Conservation (phyloP, 1,139 yeast species). For the Diutina ranongensis region DNA sequence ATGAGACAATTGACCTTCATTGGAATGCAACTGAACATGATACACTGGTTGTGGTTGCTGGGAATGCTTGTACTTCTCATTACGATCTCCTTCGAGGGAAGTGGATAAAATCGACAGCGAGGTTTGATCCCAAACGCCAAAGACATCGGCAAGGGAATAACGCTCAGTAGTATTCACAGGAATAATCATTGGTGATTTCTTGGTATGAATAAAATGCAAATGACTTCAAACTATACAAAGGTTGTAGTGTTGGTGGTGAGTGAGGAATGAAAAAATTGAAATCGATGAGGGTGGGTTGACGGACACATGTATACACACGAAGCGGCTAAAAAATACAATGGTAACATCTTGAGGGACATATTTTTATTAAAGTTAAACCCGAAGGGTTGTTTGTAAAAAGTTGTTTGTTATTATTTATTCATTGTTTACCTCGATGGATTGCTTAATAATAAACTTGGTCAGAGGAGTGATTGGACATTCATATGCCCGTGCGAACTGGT, state of each 20-base stretch:
- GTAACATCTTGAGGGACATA: no score
- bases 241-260: neutral
- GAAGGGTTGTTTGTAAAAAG: no score
- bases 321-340: neutral
- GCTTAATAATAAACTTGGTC: no score
- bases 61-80: slow-evolving; percentile 1
- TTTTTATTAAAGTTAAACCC: no score
- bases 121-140: slow-evolving; percentile 2
- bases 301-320: neutral
- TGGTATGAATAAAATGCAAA: neutral
- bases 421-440: no score
- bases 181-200: neutral
- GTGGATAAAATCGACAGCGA: neutral
- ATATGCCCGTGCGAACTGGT: no score
- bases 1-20: neutral
- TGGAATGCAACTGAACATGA: neutral
- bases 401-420: no score
- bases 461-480: no score
- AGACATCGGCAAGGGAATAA: slow-evolving; percentile 5
- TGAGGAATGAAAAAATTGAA: neutral
- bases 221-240: neutral
- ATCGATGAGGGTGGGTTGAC: slow-evolving; percentile 3
- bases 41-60: neutral
- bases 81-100: neutral
- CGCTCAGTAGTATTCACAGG: slow-evolving; percentile 2